Base-by-base conservation (phyloP, 176 grass and related monocot genomes). In the Poa pratensis region DNA sequence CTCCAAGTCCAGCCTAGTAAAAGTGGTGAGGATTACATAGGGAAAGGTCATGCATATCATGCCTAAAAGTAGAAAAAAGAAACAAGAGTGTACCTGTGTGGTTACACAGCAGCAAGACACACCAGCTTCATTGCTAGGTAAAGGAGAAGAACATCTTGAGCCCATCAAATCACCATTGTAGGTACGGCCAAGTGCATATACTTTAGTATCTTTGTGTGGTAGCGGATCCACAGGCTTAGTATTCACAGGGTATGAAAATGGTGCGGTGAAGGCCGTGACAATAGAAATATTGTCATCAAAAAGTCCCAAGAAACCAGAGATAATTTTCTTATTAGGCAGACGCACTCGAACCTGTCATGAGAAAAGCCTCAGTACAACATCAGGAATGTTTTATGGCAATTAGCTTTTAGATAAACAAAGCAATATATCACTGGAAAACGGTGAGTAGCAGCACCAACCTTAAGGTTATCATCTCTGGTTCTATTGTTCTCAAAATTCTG, bases 231-330 rank as follows among this genome's bases (percentile, higher is more conserved):
- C 39, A 7, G 20, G 20, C 11, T 45, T 20, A 23, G 9, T 23
- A 24, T n/a, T n/a, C 68, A 71, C 20, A 71, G 39, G 39, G 37
- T 71, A 71, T 39, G 40, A 39, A 1, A 1, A 1, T 1, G 11
- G 2, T 48, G 0, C 3, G 45, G 45, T 48, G 32, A 68, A 39
- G 68, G 39, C 39, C 11, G 11, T 71, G 39, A 45, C 13, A 45
- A 71, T 43, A 45, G 11, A 39, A 71, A 71, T 24, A 22, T 71
- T n/a, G 10, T 62, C 59, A 71, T 45, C 68, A 23, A 22, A 70
- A 11, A 71, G 68, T 71, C 68, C 39, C 68, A 71, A 15, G 39
- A 72, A 72, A 22, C n/a, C n/a, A 8, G 42, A 23, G 39, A 71
- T 71, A 22, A 40, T 46, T 3, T 14, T 14, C 15, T 13, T 42